Conservation (phyloP, 1,284 basidiomycete genomes). For the Meripilus lineatus region DNA sequence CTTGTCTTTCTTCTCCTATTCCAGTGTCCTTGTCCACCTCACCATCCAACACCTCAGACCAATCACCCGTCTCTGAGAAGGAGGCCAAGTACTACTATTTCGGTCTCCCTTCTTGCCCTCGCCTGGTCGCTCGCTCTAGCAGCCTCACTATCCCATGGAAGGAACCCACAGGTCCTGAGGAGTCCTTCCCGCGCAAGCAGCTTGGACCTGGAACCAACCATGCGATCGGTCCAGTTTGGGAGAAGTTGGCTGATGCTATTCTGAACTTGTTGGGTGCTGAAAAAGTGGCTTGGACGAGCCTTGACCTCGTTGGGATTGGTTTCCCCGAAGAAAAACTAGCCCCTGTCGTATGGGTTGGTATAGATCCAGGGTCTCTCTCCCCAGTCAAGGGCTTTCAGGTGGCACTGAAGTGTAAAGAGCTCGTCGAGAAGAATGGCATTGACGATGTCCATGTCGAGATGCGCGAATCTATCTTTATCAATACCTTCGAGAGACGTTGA, state of each 20-base stretch:
- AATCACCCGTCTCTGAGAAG: neutral
- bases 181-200: neutral
- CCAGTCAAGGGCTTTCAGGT: neutral
- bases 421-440: neutral
- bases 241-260: neutral
- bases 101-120: neutral
- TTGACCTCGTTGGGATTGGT: neutral
- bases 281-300: slow-evolving; percentile 1
- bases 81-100: neutral
- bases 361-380: neutral
- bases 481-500: too few species aligned
- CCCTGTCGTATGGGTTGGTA: neutral
- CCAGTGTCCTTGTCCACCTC: too few species aligned
- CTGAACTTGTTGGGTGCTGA: neutral
- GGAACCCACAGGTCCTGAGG: too few species aligned
- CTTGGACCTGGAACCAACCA: neutral
- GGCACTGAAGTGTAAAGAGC: neutral
- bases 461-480: too few species aligned
- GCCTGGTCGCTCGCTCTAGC: neutral
- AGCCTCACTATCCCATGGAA: too few species aligned
- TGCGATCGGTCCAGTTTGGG: neutral
- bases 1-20: too few species aligned
- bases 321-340: neutral
- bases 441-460: too few species aligned
- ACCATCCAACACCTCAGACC: too few species aligned